phyloP scores from a whole-genome alignment of 805 yeast species.

The Metschnikowia similis region DNA sequence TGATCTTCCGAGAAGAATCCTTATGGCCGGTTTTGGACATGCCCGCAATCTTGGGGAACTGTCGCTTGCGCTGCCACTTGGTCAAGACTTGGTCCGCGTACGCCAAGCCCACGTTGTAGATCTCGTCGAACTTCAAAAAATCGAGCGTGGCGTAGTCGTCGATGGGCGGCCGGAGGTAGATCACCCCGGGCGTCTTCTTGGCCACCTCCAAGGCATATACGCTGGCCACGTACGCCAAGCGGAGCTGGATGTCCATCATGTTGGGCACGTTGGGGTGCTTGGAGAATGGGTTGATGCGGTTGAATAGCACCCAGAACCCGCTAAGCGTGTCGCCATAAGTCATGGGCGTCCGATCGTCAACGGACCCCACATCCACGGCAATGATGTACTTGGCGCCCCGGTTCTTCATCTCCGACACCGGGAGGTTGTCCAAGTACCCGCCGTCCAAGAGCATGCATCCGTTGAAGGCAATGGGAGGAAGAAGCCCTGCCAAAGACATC shows the following conservation, averaged over 20 bases:
- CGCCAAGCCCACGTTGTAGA: conserved; percentile 70
- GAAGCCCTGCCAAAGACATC: conserved; percentile 90
- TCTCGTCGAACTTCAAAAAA: conserved; percentile 87
- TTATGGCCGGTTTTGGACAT: conserved; percentile 8
- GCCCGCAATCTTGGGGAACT: conserved; percentile 63
- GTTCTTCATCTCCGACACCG: conserved; percentile 87
- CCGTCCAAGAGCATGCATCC: conserved; percentile 96
- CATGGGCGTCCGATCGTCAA: conserved; percentile 88
- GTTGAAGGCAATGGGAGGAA: conserved; percentile 83
- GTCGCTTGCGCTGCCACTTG: conserved; percentile 47
- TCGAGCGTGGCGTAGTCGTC: conserved; percentile 89
- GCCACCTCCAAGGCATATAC: conserved; percentile 91
- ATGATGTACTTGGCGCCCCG: conserved; percentile 82
- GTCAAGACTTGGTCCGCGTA: conserved; percentile 63
- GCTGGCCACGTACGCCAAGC: conserved; percentile 91
- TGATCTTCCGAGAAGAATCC: conserved; percentile 6
- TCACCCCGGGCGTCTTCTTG: conserved; percentile 76
- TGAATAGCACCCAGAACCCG: conserved; percentile 86
- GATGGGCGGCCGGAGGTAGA: conserved; percentile 90
- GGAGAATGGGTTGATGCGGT: conserved; percentile 88
- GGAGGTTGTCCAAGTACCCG: conserved; percentile 90
- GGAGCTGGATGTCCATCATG: conserved; percentile 90
- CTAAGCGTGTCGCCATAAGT: conserved; percentile 87
- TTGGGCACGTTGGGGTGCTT: conserved; percentile 84
- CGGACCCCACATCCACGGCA: conserved; percentile 95